These are phyloP conservation scores for Aureobasidium melanogenum DNA, from an alignment of 2,329 filamentous ascomycete species.

Conservation along the genomic window DNA sequence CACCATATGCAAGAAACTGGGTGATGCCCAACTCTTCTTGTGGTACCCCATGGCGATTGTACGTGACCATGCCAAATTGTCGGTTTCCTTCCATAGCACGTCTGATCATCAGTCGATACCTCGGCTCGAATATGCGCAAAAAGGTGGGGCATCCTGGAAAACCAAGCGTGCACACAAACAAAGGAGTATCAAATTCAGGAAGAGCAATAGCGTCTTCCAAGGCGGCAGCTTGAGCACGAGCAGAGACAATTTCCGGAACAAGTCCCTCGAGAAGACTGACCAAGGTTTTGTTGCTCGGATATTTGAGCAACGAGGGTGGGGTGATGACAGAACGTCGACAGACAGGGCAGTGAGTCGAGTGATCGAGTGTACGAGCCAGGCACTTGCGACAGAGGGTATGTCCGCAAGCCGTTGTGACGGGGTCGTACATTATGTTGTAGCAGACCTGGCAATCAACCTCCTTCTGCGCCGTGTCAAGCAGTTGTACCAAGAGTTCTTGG, in stretches of 20 bases:
- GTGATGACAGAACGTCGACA: slow-evolving; percentile 60
- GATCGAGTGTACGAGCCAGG: slow-evolving; percentile 65
- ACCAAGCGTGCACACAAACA: slow-evolving; percentile 75
- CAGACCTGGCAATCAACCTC: slow-evolving; percentile 88
- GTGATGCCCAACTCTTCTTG: slow-evolving; percentile 45
- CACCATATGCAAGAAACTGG: slow-evolving; percentile 66
- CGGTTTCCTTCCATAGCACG: slow-evolving; percentile 63
- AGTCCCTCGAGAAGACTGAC: slow-evolving; percentile 55
- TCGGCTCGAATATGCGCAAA: slow-evolving; percentile 84
- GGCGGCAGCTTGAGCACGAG: slow-evolving; percentile 47
- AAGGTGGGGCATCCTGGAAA: slow-evolving; percentile 81
- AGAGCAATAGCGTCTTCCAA: slow-evolving; percentile 48
- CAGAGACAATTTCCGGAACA: slow-evolving; percentile 57
- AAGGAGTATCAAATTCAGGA: slow-evolving; percentile 53
- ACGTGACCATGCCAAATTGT: slow-evolving; percentile 79
- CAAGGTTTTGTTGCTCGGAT: slow-evolving; percentile 55
- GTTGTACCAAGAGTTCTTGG: slow-evolving; percentile 41
- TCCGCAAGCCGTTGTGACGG: slow-evolving; percentile 75
- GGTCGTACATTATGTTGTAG: slow-evolving; percentile 71
- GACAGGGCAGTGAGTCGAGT: slow-evolving; percentile 69
- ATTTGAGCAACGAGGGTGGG: slow-evolving; percentile 38
- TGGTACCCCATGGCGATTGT: slow-evolving; percentile 45
- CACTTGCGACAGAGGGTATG: slow-evolving; percentile 84
- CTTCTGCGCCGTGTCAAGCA: slow-evolving; percentile 53
- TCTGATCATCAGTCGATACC: slow-evolving; percentile 82